These are phyloP conservation scores for Exophiala dermatitidis DNA, from an alignment of 2,329 filamentous ascomycete genomes.

Conservation along the genomic window DNA sequence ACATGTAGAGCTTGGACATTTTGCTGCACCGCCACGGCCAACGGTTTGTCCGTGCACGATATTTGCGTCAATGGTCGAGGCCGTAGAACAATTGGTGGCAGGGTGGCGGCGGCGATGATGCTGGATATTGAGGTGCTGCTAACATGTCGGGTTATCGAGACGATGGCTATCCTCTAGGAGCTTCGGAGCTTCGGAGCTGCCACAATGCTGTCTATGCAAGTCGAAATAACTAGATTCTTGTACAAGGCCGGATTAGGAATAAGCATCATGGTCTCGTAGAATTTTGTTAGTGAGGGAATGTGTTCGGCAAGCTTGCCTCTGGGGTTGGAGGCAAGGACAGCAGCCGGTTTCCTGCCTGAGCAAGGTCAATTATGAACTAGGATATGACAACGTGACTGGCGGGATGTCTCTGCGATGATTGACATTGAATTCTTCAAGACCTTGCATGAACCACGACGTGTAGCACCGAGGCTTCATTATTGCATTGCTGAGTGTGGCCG, in stretches of 20 bases:
- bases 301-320: background rate
- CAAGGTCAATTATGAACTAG: background rate
- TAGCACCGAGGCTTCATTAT: background rate
- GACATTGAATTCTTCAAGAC: background rate
- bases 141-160: no score
- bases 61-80: background rate
- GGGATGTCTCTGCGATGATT: background rate
- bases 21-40: constrained; percentile 6
- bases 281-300: background rate
- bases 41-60: constrained; percentile 7
- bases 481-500: background rate
- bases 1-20: background rate
- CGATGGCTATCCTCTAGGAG: no score
- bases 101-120: background rate
- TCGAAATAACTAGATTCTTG: background rate
- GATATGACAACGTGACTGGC: background rate
- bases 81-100: background rate
- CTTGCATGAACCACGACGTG: constrained; percentile 9
- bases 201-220: background rate
- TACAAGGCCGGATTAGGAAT: background rate
- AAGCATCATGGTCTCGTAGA: background rate
- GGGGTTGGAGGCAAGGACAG: background rate
- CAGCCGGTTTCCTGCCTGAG: background rate
- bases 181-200: no score
- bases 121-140: background rate